Evolutionary conservation across 2,329 filamentous ascomycete genomes (phyloP).

Genomic region (Elsinoe necatrix): DNA sequence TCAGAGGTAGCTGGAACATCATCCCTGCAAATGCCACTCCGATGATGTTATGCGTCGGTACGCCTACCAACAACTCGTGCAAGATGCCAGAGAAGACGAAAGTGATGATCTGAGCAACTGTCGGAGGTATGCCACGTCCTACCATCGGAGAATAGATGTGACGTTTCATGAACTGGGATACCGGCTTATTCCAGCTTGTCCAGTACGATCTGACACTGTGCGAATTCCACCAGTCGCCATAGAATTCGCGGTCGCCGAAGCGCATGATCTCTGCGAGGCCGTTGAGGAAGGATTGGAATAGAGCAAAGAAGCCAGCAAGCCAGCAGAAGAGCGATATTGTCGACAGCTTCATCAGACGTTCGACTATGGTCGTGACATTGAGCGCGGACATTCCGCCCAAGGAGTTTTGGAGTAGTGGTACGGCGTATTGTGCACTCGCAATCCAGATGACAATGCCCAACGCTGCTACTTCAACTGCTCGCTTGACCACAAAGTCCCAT

Average conservation of each 20-base stretch:
- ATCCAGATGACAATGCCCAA: conserved; percentile 92
- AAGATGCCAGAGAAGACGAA: conserved; percentile 83
- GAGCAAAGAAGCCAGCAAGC: conserved; percentile 93
- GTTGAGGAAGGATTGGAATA: conserved; percentile 91
- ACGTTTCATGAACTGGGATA: conserved; percentile 91
- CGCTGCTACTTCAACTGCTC: conserved; percentile 66
- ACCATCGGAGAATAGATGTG: conserved; percentile 87
- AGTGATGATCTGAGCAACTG: conserved; percentile 65
- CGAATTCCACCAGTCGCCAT: conserved; percentile 97
- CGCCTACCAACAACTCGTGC: conserved; percentile 85
- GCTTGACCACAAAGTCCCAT: conserved; percentile 81
- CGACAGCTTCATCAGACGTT: conserved; percentile 86
- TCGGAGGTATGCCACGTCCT: conserved; percentile 68
- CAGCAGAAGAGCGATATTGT: conserved; percentile 94
- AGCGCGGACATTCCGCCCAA: conserved; percentile 77
- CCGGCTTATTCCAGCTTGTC: conserved; percentile 96
- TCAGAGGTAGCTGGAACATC: conserved; percentile 85
- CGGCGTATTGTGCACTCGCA: conserved; percentile 85
- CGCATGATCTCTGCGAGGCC: conserved; percentile 80
- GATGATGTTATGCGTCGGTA: conserved; percentile 67
- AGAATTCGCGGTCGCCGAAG: conserved; percentile 91
- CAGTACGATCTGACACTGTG: conserved; percentile 80
- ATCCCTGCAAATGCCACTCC: conserved; percentile 91
- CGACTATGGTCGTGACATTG: conserved; percentile 71
- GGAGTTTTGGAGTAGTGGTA: conserved; percentile 81